These are phyloP conservation scores for Penicillium simplicissimum DNA, from an alignment of 495 filamentous ascomycete species.

Conservation along the genomic window DNA sequence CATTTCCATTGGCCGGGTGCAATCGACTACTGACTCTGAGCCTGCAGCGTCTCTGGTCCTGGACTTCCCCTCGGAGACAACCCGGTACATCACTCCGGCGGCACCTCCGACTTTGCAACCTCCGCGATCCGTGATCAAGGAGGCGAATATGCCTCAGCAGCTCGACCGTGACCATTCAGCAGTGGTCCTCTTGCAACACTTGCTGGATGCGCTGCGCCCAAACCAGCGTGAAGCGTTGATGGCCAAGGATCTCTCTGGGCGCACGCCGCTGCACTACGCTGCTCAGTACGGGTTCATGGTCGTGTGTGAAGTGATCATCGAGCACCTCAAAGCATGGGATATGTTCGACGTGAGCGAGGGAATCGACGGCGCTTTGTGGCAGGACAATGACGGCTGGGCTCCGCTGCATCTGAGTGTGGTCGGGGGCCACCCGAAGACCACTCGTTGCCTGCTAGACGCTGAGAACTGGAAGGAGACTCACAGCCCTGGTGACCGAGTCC, in stretches of 20 bases:
- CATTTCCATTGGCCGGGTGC: constrained; percentile 81
- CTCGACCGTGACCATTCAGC: constrained; percentile 70
- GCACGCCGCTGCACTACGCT: constrained; percentile 90
- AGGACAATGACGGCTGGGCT: constrained; percentile 88
- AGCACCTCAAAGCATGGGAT: constrained; percentile 83
- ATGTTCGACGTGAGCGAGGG: constrained; percentile 81
- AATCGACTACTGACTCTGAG: constrained; percentile 58
- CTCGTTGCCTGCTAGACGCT: constrained; percentile 72
- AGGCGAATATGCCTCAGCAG: constrained; percentile 56
- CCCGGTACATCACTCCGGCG: constrained; percentile 76
- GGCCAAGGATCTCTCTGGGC: constrained; percentile 74
- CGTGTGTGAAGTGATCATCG: constrained; percentile 84
- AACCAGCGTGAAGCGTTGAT: constrained; percentile 68
- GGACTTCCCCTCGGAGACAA: constrained; percentile 53
- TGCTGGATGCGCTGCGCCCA: constrained; percentile 69
- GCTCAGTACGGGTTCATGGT: constrained; percentile 91
- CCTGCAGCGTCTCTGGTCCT: constrained; percentile 42
- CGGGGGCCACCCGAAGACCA: constrained; percentile 84
- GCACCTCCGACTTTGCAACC: constrained; percentile 64
- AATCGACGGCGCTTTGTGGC: constrained; percentile 83
- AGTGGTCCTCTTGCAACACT: constrained; percentile 69
- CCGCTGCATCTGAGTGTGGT: constrained; percentile 92
- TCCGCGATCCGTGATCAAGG: constrained; percentile 54
- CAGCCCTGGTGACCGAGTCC: constrained; percentile 43
- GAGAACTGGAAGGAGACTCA: constrained; percentile 60